phyloP scores from a whole-genome alignment of 2,329 filamentous ascomycete genomes.

The Rhinocladiella mackenziei region DNA sequence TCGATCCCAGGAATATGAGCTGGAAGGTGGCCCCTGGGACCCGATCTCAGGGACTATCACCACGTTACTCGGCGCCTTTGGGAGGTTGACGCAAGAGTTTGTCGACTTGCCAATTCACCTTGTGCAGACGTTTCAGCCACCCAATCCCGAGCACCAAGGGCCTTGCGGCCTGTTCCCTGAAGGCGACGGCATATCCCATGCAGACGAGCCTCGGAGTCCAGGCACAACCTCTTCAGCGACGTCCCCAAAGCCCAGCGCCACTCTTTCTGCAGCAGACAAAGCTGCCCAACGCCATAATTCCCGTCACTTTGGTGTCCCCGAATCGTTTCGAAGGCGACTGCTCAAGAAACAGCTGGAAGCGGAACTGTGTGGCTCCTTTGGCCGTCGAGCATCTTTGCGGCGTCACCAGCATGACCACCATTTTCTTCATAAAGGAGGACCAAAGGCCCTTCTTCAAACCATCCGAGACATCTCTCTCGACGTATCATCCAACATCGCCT shows the following conservation, averaged over 20 bases:
- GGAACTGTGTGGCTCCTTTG: too few species aligned
- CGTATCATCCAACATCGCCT: conserved; percentile 60
- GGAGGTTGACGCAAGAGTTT: conserved; percentile 74
- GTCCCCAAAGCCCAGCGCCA: too few species aligned
- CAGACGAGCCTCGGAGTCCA: conserved; percentile 1
- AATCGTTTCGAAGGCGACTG: too few species aligned
- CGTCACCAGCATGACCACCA: too few species aligned
- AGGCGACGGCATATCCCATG: conserved; percentile 9
- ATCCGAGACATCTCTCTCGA: conserved; percentile 47
- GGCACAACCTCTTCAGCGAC: conserved; percentile 6
- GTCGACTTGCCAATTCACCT: conserved; percentile 65
- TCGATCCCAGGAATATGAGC: conserved; percentile 65
- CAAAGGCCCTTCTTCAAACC: too few species aligned
- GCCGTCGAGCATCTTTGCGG: too few species aligned
- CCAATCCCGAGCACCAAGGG: conserved; percentile 25
- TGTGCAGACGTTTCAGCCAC: conserved; percentile 39
- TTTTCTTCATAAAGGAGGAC: too few species aligned
- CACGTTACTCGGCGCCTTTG: conserved; percentile 74
- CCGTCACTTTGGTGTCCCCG: too few species aligned
- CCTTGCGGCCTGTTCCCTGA: conserved; percentile 19
- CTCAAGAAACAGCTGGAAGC: too few species aligned
- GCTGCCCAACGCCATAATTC: too few species aligned
- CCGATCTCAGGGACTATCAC: conserved; percentile 72
- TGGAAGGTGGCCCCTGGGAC: conserved; percentile 72
- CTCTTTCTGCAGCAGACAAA: too few species aligned